Evolutionary conservation across 2,329 filamentous ascomycete species (phyloP).

Genomic region (Triangularia verruculosa): DNA sequence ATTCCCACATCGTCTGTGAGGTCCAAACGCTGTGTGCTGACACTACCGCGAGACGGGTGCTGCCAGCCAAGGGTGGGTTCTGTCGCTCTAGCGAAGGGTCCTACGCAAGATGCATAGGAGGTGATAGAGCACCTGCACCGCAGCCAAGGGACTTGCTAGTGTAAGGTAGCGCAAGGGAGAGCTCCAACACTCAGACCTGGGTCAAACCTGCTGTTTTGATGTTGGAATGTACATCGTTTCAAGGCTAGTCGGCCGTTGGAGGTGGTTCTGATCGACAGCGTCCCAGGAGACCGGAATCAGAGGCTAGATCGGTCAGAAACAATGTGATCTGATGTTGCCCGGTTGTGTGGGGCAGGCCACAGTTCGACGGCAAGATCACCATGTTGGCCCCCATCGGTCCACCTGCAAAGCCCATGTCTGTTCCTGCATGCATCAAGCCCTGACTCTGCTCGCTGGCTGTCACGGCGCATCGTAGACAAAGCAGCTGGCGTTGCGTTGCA

Average conservation of each 20-base stretch:
- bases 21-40: background rate
- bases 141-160: background rate
- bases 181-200: background rate
- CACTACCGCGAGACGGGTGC: background rate
- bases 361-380: background rate
- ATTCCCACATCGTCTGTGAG: background rate
- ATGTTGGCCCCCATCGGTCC: background rate
- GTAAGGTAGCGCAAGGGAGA: background rate
- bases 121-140: background rate
- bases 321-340: background rate
- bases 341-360: background rate
- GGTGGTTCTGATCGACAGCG: background rate
- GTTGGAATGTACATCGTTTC: background rate
- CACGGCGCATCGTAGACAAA: background rate
- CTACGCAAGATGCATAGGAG: background rate
- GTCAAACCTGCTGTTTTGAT: background rate
- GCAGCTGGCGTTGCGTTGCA: constrained; percentile 5
- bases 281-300: background rate
- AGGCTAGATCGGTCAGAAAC: background rate
- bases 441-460: constrained; percentile 1
- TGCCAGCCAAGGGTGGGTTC: background rate
- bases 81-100: background rate
- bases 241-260: background rate
- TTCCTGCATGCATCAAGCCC: constrained; percentile 8
- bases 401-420: background rate